phyloP scores from a whole-genome alignment of 1,284 basidiomycete genomes.

The Naganishia albida region DNA sequence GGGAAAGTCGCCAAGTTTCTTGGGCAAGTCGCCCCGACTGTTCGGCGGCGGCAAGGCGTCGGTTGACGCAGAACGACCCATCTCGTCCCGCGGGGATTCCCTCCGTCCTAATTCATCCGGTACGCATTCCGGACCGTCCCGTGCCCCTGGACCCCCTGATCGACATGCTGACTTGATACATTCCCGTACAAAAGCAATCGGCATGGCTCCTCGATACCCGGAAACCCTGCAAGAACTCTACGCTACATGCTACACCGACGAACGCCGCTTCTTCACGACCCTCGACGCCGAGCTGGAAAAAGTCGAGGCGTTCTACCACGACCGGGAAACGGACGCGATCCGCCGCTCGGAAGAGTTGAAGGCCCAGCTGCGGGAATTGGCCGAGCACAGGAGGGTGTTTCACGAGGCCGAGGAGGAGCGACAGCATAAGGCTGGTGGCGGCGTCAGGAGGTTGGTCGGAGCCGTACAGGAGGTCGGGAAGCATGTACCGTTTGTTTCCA shows the following conservation, averaged over 20 bases:
- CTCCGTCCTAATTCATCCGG: constrained; percentile 2
- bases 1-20: constrained; percentile 1
- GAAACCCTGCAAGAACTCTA: constrained; percentile 48
- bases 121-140: no score
- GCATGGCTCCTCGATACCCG: constrained; percentile 29
- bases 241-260: constrained; percentile 55
- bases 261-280: constrained; percentile 70
- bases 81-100: constrained; percentile 2
- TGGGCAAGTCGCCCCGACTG: constrained; percentile 9
- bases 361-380: constrained; percentile 72
- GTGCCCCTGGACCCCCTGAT: no score
- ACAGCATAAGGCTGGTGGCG: background rate
- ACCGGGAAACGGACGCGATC: constrained; percentile 69
- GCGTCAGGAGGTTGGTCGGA: constrained; percentile 5
- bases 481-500: constrained; percentile 35
- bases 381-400: constrained; percentile 67
- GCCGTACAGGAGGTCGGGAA: constrained; percentile 29
- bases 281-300: constrained; percentile 76
- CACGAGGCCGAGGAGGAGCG: constrained; percentile 57
- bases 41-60: constrained; percentile 2
- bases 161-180: background rate
- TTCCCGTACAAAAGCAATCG: background rate
- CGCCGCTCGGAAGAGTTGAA: constrained; percentile 61
- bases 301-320: constrained; percentile 77
- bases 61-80: background rate